phyloP scores from a whole-genome alignment of 129 eudicot genomes.

The Smallanthus sonchifolius region DNA sequence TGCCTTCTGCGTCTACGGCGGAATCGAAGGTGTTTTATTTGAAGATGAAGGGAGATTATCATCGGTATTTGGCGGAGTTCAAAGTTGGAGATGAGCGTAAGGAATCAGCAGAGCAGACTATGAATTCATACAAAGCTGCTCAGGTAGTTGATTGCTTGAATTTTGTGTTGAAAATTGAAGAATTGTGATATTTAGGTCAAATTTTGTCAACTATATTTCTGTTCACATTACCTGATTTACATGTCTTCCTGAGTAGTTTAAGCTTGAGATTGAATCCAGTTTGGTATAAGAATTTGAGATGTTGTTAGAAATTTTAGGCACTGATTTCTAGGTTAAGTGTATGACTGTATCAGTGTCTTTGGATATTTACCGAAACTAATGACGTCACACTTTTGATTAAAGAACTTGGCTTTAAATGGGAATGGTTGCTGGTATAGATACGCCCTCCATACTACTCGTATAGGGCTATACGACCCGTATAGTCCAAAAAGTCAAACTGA shows the following conservation, averaged over 20 bases:
- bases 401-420: too few relatives aligned
- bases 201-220: neutral
- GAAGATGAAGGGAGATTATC: conserved; percentile 71
- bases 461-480: too few relatives aligned
- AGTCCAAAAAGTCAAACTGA: too few relatives aligned
- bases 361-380: neutral
- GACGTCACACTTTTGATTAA: too few relatives aligned
- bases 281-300: neutral
- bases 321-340: neutral
- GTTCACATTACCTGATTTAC: neutral
- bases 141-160: conserved; percentile 24
- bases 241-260: neutral
- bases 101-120: conserved; percentile 54
- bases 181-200: conserved; percentile 11
- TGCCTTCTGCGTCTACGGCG: conserved; percentile 45
- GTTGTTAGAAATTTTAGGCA: neutral
- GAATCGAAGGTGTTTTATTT: conserved; percentile 60
- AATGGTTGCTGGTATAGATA: too few relatives aligned
- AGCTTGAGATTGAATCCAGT: conserved; percentile 5
- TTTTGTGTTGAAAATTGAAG: neutral
- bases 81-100: conserved; percentile 48
- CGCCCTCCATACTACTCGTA: too few relatives aligned
- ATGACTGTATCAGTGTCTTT: neutral
- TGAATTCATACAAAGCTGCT: conserved; percentile 42
- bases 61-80: conserved; percentile 57